Evolutionary conservation across 805 yeast species (phyloP).

Genomic region (Candida berthetii): DNA sequence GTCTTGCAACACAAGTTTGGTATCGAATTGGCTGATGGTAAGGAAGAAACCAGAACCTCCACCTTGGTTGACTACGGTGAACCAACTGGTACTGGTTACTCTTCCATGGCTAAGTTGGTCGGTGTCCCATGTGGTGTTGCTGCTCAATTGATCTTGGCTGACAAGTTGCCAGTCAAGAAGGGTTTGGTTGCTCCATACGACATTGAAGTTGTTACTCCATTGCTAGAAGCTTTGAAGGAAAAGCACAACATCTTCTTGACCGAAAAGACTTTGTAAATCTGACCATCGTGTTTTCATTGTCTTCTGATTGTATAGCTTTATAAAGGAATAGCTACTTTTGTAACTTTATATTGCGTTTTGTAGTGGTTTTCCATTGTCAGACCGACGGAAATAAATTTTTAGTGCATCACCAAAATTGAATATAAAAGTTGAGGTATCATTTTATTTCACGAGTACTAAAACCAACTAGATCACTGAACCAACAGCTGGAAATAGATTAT

Average conservation of each 20-base stretch:
- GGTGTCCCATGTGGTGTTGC: constrained; percentile 99
- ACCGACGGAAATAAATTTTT: too few relatives aligned
- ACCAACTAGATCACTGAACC: too few relatives aligned
- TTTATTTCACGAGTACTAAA: too few relatives aligned
- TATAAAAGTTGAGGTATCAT: too few relatives aligned
- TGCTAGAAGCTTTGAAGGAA: constrained; percentile 87
- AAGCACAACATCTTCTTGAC: constrained; percentile 81
- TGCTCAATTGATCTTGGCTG: constrained; percentile 64
- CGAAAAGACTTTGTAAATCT: constrained; percentile 59
- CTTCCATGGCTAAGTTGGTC: constrained; percentile 97
- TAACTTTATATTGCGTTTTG: background rate
- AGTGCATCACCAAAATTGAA: too few relatives aligned
- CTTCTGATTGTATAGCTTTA: too few relatives aligned
- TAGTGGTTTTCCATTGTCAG: too few relatives aligned
- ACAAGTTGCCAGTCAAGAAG: constrained; percentile 69
- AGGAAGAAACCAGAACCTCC: constrained; percentile 87
- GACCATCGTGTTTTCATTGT: too few relatives aligned
- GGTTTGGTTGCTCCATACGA: constrained; percentile 93
- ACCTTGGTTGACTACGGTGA: constrained; percentile 93
- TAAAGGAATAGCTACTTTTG: too few relatives aligned
- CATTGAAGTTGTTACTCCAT: constrained; percentile 84
- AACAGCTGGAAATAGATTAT: too few relatives aligned
- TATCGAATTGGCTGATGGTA: constrained; percentile 93
- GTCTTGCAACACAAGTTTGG: constrained; percentile 97
- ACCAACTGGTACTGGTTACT: constrained; percentile 76